phyloP scores from a whole-genome alignment of 495 filamentous ascomycete genomes.

The Penicillium bialowiezense region DNA sequence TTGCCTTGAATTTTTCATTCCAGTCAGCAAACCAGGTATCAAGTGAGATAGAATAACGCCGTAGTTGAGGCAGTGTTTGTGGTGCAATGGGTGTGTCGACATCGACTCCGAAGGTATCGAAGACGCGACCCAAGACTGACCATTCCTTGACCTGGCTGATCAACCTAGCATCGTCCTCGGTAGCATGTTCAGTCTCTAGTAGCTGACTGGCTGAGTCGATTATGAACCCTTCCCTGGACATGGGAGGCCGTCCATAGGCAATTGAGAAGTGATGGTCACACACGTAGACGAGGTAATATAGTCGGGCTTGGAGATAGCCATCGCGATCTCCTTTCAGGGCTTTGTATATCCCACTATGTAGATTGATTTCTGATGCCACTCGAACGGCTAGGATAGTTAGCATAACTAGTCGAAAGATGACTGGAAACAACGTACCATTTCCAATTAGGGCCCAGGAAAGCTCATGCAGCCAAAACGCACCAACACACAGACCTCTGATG shows the following conservation, averaged over 20 bases:
- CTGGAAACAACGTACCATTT: slow-evolving; percentile 14
- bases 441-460: slow-evolving; percentile 31
- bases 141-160: slow-evolving; percentile 38
- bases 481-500: slow-evolving; percentile 32
- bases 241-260: slow-evolving; percentile 32
- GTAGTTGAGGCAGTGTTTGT: slow-evolving; percentile 22
- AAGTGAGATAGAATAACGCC: slow-evolving; percentile 24
- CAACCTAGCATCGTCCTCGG: slow-evolving; percentile 32
- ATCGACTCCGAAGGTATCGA: slow-evolving; percentile 38
- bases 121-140: slow-evolving; percentile 29
- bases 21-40: slow-evolving; percentile 34
- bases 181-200: slow-evolving; percentile 26
- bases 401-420: neutral
- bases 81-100: slow-evolving; percentile 28
- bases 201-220: slow-evolving; percentile 22
- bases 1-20: slow-evolving; percentile 25
- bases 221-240: slow-evolving; percentile 29
- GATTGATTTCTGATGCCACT: slow-evolving; percentile 27
- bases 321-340: slow-evolving; percentile 26
- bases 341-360: slow-evolving; percentile 30
- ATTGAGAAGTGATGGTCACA: slow-evolving; percentile 39
- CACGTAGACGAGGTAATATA: slow-evolving; percentile 37
- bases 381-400: slow-evolving; percentile 28
- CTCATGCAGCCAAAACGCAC: slow-evolving; percentile 36
- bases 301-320: slow-evolving; percentile 24